Percentiles rank a stretch among this genome's conserved stretches.
phyloP scores from a whole-genome alignment of 179 eudicot genomes.

The Spergularia azorica region DNA sequence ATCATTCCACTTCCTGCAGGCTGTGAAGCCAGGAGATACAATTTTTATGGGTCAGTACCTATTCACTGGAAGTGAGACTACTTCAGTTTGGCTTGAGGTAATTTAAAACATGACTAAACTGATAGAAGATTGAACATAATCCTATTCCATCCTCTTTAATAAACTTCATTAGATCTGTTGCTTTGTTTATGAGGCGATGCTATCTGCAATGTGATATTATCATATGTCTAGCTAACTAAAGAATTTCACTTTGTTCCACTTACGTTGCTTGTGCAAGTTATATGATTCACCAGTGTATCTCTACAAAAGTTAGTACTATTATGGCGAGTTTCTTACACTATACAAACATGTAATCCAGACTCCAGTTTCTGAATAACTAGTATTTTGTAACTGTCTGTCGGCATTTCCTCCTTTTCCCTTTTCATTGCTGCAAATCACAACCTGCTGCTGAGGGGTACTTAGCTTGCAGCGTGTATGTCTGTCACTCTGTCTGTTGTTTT shows the following conservation, averaged over 20 bases:
- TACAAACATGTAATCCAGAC: background rate
- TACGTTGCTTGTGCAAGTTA: no score
- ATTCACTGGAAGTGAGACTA: constrained; percentile 95
- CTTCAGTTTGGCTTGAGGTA: constrained; percentile 99
- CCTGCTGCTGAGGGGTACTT: no score
- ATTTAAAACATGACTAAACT: background rate
- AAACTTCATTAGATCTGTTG: background rate
- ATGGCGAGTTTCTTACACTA: background rate
- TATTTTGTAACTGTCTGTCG: background rate
- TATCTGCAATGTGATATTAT: background rate
- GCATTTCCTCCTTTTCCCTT: no score
- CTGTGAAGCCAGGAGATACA: constrained; percentile 91
- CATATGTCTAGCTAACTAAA: background rate
- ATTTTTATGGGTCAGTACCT: constrained; percentile 93
- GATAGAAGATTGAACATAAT: no score
- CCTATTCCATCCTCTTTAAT: no score
- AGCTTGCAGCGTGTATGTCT: background rate
- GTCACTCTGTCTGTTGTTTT: background rate
- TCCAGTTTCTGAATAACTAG: background rate
- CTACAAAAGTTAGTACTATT: background rate
- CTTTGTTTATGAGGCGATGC: background rate
- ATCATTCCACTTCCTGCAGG: constrained; percentile 46
- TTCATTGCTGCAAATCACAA: no score
- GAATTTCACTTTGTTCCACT: background rate
- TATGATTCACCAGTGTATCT: no score